phyloP scores from a whole-genome alignment of 805 yeast genomes.

The Candida quercuum region DNA sequence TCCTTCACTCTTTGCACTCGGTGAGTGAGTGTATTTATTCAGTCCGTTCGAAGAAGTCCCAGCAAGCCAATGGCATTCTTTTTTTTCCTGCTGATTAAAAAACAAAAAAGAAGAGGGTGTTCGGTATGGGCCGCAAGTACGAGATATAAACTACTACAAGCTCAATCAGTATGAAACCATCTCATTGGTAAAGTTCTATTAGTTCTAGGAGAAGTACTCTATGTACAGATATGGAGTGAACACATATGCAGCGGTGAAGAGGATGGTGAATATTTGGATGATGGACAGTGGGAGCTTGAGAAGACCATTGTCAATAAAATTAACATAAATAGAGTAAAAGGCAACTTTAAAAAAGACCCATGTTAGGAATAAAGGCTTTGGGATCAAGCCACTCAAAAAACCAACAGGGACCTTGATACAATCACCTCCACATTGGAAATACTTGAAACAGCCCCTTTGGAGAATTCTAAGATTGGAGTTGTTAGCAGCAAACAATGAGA shows the following conservation, averaged over 20 bases:
- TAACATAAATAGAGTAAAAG: conserved; percentile 69
- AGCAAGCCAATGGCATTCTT: background rate
- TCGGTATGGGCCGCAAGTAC: background rate
- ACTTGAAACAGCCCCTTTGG: conserved; percentile 85
- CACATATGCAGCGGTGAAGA: conserved; percentile 69
- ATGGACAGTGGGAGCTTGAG: conserved; percentile 66
- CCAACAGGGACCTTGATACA: conserved; percentile 77
- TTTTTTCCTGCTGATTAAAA: background rate
- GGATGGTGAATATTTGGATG: conserved; percentile 59
- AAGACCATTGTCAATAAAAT: conserved; percentile 61
- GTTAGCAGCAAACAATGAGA: conserved; percentile 87
- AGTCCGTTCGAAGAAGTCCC: too few relatives aligned
- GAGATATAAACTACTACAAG: too few relatives aligned
- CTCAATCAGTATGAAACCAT: too few relatives aligned
- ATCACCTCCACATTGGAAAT: conserved; percentile 80
- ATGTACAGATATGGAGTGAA: conserved; percentile 67
- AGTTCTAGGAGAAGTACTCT: conserved; percentile 17
- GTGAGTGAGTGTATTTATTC: too few relatives aligned
- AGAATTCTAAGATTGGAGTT: conserved; percentile 55
- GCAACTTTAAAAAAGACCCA: conserved; percentile 91
- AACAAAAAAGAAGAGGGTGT: background rate
- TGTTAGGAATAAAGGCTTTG: conserved; percentile 68
- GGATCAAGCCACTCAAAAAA: conserved; percentile 75
- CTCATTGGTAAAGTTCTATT: background rate
- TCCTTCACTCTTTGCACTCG: too few relatives aligned